Evolutionary conservation across 805 yeast genomes (phyloP).

Genomic region (Sungouiozyma ichnusensis): DNA sequence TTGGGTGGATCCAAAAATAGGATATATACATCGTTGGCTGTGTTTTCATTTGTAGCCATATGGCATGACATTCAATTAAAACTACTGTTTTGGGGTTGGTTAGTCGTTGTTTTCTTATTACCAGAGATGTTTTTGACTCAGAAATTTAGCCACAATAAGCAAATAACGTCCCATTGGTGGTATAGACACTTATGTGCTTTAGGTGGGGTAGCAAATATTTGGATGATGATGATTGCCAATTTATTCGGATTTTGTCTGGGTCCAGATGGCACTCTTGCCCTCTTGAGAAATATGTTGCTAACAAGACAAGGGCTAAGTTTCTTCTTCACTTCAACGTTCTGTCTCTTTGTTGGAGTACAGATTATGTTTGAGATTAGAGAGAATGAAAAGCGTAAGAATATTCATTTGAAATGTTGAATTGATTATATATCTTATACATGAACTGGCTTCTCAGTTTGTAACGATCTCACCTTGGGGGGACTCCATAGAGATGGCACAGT

Average conservation of each 20-base stretch:
- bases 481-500: too few relatives aligned
- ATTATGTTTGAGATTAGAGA: constrained; percentile 92
- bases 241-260: constrained; percentile 92
- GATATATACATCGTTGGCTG: constrained; percentile 66
- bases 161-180: constrained; percentile 38
- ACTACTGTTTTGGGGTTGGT: constrained; percentile 91
- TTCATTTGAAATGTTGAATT: constrained; percentile 61
- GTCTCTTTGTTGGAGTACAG: constrained; percentile 76
- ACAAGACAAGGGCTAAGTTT: constrained; percentile 61
- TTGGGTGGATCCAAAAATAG: constrained; percentile 74
- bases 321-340: constrained; percentile 46
- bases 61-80: constrained; percentile 97
- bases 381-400: constrained; percentile 71
- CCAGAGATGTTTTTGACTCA: constrained; percentile 70
- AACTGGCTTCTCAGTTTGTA: too few relatives aligned
- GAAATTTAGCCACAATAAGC: constrained; percentile 31
- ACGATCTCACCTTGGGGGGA: too few relatives aligned
- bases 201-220: constrained; percentile 83
- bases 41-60: constrained; percentile 88
- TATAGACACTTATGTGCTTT: constrained; percentile 72
- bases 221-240: constrained; percentile 98
- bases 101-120: constrained; percentile 70
- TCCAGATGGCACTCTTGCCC: constrained; percentile 62
- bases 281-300: constrained; percentile 59
- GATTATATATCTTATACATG: background rate